Base-by-base conservation (phyloP, 768 basidiomycete species). In the Boletellus emodensis region DNA sequence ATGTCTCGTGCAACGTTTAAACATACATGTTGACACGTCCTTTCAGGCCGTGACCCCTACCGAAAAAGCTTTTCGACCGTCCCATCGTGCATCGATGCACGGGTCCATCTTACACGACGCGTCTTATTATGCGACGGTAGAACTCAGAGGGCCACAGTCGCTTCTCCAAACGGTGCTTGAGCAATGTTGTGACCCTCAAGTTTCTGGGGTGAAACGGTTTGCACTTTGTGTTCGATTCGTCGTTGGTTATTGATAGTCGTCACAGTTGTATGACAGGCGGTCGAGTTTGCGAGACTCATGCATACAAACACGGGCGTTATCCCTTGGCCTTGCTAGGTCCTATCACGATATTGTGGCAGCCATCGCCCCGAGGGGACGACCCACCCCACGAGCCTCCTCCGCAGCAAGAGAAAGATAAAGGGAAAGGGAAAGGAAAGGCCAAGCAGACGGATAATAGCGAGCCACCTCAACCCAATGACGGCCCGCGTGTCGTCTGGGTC, bases 51-150 rank as follows among this genome's bases (percentile, higher is more conserved):
- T 86, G 3, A 82, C 82, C 2, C 94, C 95, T 0, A 94, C 94
- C 0, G 90, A 94, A 62, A 99, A 97, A 62, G 78, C 91, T 0
- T 95, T 87, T 64, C 81, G 96, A 17, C 85, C 95, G 0, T 94
- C 94, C 1, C 87, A 96, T 68, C 82, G 95, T 28, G 94, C 96
- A 3, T 81, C 91, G 1, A 67, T 85, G 10, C 90, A 92, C 54
- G 89, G 85, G 6, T 85, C 85, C 1, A 93, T 96, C 47, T 67
- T 95, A 1, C 91, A 94, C 49, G 95, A 99, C 60, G 87, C 89
- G 0, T 94, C 91, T 2, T 97, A 97, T 67, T 81, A 77, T 56
- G 82, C 83, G 0, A 73, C 84, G 3, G 75, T 94, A 26, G 88
- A 94, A 64, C 63, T 97, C 6, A 77, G 75, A 44, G 92, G 89